These are phyloP conservation scores for Trichoderma hamatum DNA, from an alignment of 2,329 filamentous ascomycete genomes.

Conservation along the genomic window DNA sequence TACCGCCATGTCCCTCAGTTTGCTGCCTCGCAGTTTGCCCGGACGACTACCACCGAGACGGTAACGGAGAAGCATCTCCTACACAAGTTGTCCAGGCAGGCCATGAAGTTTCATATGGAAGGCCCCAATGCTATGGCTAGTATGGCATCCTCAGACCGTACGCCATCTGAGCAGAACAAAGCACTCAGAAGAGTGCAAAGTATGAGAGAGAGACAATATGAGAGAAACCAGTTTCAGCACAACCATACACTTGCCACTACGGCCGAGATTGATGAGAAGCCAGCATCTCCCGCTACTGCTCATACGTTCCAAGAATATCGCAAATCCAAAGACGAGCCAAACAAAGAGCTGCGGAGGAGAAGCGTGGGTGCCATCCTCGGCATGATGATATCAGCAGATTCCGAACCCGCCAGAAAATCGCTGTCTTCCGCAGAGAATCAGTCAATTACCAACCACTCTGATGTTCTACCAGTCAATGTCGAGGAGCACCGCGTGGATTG, in stretches of 20 bases:
- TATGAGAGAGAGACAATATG: slow-evolving; percentile 43
- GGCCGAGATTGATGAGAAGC: slow-evolving; percentile 38
- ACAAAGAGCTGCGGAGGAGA: slow-evolving; percentile 37
- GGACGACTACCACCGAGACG: slow-evolving; percentile 53
- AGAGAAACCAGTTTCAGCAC: slow-evolving; percentile 51
- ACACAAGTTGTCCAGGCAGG: slow-evolving; percentile 50
- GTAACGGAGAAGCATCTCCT: slow-evolving; percentile 43
- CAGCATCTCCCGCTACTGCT: slow-evolving; percentile 29
- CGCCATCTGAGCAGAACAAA: slow-evolving; percentile 42
- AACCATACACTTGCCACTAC: slow-evolving; percentile 43
- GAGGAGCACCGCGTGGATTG: slow-evolving; percentile 56
- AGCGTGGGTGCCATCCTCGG: slow-evolving; percentile 44
- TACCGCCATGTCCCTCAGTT: slow-evolving; percentile 58
- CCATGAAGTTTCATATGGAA: slow-evolving; percentile 47
- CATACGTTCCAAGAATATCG: slow-evolving; percentile 21
- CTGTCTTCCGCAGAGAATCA: slow-evolving; percentile 11
- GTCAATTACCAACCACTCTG: slow-evolving; percentile 32
- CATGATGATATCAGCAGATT: slow-evolving; percentile 25
- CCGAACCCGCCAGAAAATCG: background rate
- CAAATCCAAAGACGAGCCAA: slow-evolving; percentile 9
- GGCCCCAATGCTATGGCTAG: slow-evolving; percentile 34
- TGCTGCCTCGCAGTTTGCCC: slow-evolving; percentile 58
- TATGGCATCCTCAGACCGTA: slow-evolving; percentile 33
- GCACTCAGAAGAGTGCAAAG: slow-evolving; percentile 45
- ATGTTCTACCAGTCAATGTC: slow-evolving; percentile 30